Evolutionary conservation across 768 basidiomycete species (phyloP).

Genomic region (Scleroderma citrinum): DNA sequence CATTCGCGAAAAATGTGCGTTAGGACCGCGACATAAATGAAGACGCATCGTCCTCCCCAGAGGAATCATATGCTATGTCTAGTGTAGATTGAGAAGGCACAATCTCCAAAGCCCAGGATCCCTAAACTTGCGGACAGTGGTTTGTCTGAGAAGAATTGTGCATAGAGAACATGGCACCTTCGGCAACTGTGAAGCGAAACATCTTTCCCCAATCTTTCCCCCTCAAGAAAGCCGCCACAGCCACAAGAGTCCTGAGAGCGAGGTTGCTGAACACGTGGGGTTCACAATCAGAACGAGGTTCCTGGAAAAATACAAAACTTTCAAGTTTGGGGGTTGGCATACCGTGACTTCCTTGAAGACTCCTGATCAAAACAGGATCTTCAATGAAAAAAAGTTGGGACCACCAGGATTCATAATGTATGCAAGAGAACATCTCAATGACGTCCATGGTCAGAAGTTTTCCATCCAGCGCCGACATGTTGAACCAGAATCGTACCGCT

Average conservation of each 20-base stretch:
- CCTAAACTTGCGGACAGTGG: not conserved
- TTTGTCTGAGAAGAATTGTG: not conserved
- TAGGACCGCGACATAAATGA: too few relatives aligned
- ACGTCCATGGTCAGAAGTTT: not conserved
- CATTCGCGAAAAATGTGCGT: too few relatives aligned
- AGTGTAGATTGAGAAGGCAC: not conserved
- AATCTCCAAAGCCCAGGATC: not conserved
- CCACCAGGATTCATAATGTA: not conserved
- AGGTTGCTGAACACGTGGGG: not conserved
- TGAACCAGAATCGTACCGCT: not conserved
- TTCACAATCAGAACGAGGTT: not conserved
- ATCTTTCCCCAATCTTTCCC: not conserved
- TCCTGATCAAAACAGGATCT: not conserved
- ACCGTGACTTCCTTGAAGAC: not conserved
- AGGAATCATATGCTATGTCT: not conserved
- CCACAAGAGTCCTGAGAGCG: not conserved
- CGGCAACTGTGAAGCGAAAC: not conserved
- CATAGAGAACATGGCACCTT: not conserved
- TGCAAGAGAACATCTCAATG: too few relatives aligned
- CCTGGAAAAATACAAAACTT: not conserved
- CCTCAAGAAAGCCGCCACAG: not conserved
- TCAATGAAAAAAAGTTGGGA: too few relatives aligned
- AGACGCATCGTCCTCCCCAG: too few relatives aligned
- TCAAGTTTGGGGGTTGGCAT: not conserved
- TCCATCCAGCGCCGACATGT: not conserved